Evolutionary conservation across 2,329 filamentous ascomycete genomes (phyloP), one percentile per base, ranked within the genome.

Genomic region (Arthrobotrys entomopaga): DNA sequence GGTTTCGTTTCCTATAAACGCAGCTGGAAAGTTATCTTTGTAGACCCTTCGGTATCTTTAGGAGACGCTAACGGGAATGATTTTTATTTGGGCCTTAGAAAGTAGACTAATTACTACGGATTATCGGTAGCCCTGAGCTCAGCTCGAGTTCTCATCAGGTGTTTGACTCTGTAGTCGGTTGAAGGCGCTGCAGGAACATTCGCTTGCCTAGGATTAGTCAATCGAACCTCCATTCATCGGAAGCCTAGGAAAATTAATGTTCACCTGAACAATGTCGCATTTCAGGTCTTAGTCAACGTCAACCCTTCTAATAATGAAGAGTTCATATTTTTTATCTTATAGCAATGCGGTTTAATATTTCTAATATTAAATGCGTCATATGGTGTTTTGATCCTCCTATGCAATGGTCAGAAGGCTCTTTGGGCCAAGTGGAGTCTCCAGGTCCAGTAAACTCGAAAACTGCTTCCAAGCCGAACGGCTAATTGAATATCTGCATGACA

Each of bases 311-410:
- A 38, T 43, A 42, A 42, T 42, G 19, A 29, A 49, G 54, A 60
- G 13, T 19, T 50, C 48, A 59, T 6, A 34, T 16, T 52, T 24
- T 7, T 42, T 50, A 1, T 20, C 2, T 29, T 22, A 15, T 34
- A 49, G 20, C 40, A 59, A 52, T 26, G 58, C 50, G 16, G 24
- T 48, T 46, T 46, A 15, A 13, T 67, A 40, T 52, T 69, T 59
- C 65, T 69, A 60, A 65, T 59, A 65, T 72, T 65, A 60, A 65
- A 72, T 72, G 66, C 69, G 56, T 73, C 54, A 61, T 58, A 54
- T 65, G 69, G 60, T 61, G 61, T 73, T 56, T 50, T 20, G 42
- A 19, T 56, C 67, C 13, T 46, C 29, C 40, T 15, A 16, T 42
- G 56, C 40, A 10, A 16, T 42, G 56, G n/a, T 48, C 60, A 46